Evolutionary conservation across 2,329 filamentous ascomycete species (phyloP).

Genomic region (Aspergillus caelatus): DNA sequence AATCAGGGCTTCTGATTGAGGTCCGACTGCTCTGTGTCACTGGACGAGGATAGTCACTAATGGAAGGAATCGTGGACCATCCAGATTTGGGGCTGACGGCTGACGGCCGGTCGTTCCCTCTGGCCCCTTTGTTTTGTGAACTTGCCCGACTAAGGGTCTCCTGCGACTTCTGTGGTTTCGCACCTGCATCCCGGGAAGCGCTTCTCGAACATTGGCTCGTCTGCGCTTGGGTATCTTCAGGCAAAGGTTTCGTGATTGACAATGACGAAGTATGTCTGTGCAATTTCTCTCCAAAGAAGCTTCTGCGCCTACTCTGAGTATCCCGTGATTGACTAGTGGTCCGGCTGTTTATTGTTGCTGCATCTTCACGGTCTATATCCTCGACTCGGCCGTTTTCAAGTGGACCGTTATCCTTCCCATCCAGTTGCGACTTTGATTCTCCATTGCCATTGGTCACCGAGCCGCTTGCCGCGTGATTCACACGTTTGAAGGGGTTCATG

Average conservation of each 20-base stretch:
- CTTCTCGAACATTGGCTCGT: slow-evolving; percentile 28
- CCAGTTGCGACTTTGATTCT: slow-evolving; percentile 24
- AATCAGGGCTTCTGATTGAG: slow-evolving; percentile 20
- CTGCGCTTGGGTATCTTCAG: slow-evolving; percentile 29
- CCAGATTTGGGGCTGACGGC: slow-evolving; percentile 28
- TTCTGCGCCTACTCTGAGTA: slow-evolving; percentile 42
- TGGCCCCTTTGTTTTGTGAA: slow-evolving; percentile 30
- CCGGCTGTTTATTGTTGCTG: slow-evolving; percentile 41
- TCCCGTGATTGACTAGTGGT: slow-evolving; percentile 39
- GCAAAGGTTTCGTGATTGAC: slow-evolving; percentile 27
- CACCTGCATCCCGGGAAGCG: slow-evolving; percentile 29
- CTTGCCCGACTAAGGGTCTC: slow-evolving; percentile 32
- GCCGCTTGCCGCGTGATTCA: slow-evolving; percentile 38
- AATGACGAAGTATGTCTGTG: slow-evolving; percentile 36
- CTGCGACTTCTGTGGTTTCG: slow-evolving; percentile 32
- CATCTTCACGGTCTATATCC: slow-evolving; percentile 36
- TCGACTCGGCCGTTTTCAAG: slow-evolving; percentile 15
- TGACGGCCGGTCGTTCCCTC: slow-evolving; percentile 22
- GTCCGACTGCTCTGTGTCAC: slow-evolving; percentile 33
- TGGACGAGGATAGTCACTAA: slow-evolving; percentile 38
- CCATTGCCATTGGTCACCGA: slow-evolving; percentile 40
- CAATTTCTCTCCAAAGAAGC: slow-evolving; percentile 42
- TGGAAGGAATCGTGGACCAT: slow-evolving; percentile 38
- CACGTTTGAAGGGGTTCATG: slow-evolving; percentile 48
- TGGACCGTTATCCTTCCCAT: slow-evolving; percentile 27